Base-by-base conservation (phyloP, 2,329 filamentous ascomycete genomes). In the Nemania serpens region DNA sequence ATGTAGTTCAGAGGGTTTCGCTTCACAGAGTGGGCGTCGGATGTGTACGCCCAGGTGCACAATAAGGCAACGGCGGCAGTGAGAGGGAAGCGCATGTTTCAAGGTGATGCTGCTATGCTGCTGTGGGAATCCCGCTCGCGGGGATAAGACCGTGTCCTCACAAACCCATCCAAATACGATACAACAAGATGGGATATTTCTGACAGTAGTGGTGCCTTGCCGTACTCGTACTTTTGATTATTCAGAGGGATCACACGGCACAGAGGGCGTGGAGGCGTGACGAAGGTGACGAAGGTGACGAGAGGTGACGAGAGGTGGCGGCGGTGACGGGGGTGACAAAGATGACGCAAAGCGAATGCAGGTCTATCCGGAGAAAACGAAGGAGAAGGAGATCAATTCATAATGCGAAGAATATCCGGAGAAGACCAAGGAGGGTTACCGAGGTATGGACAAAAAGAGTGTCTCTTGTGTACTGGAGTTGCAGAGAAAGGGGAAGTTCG, bases 1-100 rank as follows among this genome's bases (percentile, higher is more conserved):
- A 97, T 80, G 71, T 89, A 87, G 68, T 83, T 86, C 64, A 99
- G 82, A 34, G 93, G 91, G 70, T 91, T 91, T 68, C 94, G 85
- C 65, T 87, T 84, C 51, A 84, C 81, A 0, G 92, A 96, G 74
- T 90, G 85, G 66, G 88, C 90, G 86, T 75, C 64, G 46, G 62
- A 58, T 59, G 63, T 67, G 73, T 68, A 70, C 68, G 69, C 69
- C 42, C 69, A 68, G 67, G 68, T 64, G 59, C 70, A 69, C 62
- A 74, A 59, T 50, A 71, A 63, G 41, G 67, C 69, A 66, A 66
- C 68, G 65, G 64, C 59, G 49, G 71, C 53, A 55, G 65, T 65
- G 46, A 74, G 55, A 56, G 73, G 63, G 66, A 69, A 59, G 63
- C 70, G 72, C 73, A 75, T 74, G 41, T 63, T n/a, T 73, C 46